Conservation (phyloP, 345 rosid genomes). For the Corchorus olitorius region DNA sequence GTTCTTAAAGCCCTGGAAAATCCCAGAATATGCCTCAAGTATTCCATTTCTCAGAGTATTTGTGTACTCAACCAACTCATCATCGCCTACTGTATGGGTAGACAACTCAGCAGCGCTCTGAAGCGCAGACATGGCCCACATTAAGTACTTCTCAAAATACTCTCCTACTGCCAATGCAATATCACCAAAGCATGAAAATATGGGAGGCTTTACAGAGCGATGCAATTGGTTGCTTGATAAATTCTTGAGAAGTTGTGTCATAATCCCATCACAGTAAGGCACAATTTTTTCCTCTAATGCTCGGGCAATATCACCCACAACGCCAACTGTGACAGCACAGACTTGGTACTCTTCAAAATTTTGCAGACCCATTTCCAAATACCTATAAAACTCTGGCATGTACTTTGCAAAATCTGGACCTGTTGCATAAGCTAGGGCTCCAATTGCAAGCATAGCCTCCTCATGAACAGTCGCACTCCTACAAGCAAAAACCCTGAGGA, state of each 20-base stretch:
- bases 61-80: constrained; percentile 73
- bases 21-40: constrained; percentile 76
- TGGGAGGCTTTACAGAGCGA: constrained; percentile 77
- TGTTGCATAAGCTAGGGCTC: constrained; percentile 74
- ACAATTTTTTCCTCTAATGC: constrained; percentile 66
- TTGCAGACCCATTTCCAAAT: constrained; percentile 77
- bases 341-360: constrained; percentile 42
- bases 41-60: constrained; percentile 76
- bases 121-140: constrained; percentile 77
- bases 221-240: constrained; percentile 78
- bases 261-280: constrained; percentile 74
- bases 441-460: constrained; percentile 82
- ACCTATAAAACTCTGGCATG: constrained; percentile 74
- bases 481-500: constrained; percentile 71
- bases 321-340: constrained; percentile 74
- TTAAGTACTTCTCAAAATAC: constrained; percentile 67
- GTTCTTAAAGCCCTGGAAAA: constrained; percentile 78
- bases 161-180: constrained; percentile 77
- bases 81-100: constrained; percentile 62
- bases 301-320: constrained; percentile 68
- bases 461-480: constrained; percentile 81
- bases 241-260: constrained; percentile 82
- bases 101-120: constrained; percentile 78
- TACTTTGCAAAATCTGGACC: constrained; percentile 68
- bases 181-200: constrained; percentile 77